A percentile compares a stretch with the other conserved stretches of the same genome.
These are phyloP conservation scores for Talaromyces proteolyticus DNA, from an alignment of 495 filamentous ascomycete genomes.

Conservation along the genomic window DNA sequence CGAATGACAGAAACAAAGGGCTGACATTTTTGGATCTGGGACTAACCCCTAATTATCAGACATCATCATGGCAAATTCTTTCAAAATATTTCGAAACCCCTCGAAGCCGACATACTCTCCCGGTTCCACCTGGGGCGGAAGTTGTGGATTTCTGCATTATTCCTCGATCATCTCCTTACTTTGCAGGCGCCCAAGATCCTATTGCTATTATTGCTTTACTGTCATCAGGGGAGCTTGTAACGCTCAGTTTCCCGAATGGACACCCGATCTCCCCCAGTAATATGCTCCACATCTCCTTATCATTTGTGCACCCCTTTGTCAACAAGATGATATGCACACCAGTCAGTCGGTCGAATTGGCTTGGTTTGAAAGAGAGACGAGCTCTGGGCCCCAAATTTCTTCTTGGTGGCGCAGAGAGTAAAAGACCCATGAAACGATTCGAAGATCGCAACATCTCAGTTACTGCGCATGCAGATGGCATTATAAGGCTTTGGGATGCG, in stretches of 20 bases:
- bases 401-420: slow-evolving; percentile 66
- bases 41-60: slow-evolving; percentile 80
- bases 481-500: slow-evolving; percentile 80
- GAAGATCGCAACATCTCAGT: slow-evolving; percentile 77
- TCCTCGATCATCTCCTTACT: slow-evolving; percentile 76
- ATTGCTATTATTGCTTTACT: slow-evolving; percentile 75
- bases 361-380: slow-evolving; percentile 78
- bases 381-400: slow-evolving; percentile 67
- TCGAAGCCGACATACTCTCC: slow-evolving; percentile 62
- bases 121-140: slow-evolving; percentile 71
- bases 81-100: slow-evolving; percentile 67
- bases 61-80: slow-evolving; percentile 80
- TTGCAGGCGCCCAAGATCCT: slow-evolving; percentile 82
- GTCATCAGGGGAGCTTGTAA: slow-evolving; percentile 80
- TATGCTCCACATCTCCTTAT: slow-evolving; percentile 76
- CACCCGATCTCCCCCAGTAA: slow-evolving; percentile 87
- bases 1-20: slow-evolving; percentile 59
- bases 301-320: slow-evolving; percentile 83
- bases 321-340: slow-evolving; percentile 59
- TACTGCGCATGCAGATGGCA: slow-evolving; percentile 82
- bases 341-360: slow-evolving; percentile 74
- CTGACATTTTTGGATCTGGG: slow-evolving; percentile 88
- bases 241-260: slow-evolving; percentile 85
- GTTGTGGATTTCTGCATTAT: slow-evolving; percentile 79
- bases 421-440: slow-evolving; percentile 62